Conservation (phyloP, 805 yeast species). For the Candida ortonii region DNA sequence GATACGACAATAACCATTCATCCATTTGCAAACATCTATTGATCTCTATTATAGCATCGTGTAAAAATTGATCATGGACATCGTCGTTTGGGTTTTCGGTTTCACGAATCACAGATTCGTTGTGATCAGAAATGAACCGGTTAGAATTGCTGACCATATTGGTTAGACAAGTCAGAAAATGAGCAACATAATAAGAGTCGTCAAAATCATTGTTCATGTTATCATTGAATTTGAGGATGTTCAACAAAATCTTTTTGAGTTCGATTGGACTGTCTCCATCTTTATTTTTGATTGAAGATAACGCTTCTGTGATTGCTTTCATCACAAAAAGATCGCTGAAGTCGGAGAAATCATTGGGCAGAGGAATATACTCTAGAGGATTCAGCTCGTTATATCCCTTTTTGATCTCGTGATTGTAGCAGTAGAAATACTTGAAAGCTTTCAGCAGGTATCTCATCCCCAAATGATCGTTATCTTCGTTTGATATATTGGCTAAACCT, state of each 20-base stretch:
- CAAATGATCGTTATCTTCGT: conserved; percentile 55
- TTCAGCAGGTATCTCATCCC: conserved; percentile 72
- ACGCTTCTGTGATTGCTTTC: conserved; percentile 60
- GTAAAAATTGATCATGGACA: conserved; percentile 38
- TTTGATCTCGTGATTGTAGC: conserved; percentile 52
- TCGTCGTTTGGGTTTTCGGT: conserved; percentile 14
- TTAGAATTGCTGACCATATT: conserved; percentile 26
- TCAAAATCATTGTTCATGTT: conserved; percentile 74
- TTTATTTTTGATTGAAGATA: conserved; percentile 60
- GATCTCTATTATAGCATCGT: conserved; percentile 60
- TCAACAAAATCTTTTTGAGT: conserved; percentile 62
- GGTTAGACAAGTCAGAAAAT: conserved; percentile 55
- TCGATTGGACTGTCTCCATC: conserved; percentile 55
- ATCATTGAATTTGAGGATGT: conserved; percentile 77
- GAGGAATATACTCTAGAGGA: conserved; percentile 54
- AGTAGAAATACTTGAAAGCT: conserved; percentile 66
- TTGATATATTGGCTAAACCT: conserved; percentile 70
- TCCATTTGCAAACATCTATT: conserved; percentile 77
- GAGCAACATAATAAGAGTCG: conserved; percentile 65
- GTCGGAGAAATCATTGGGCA: conserved; percentile 77
- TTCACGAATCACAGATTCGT: conserved; percentile 19
- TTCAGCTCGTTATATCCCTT: conserved; percentile 27
- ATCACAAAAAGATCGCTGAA: conserved; percentile 67
- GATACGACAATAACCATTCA: conserved; percentile 79
- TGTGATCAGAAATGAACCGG: conserved; percentile 23